Conservation (phyloP, 257 asterid species). For the Rehmannia glutinosa region DNA sequence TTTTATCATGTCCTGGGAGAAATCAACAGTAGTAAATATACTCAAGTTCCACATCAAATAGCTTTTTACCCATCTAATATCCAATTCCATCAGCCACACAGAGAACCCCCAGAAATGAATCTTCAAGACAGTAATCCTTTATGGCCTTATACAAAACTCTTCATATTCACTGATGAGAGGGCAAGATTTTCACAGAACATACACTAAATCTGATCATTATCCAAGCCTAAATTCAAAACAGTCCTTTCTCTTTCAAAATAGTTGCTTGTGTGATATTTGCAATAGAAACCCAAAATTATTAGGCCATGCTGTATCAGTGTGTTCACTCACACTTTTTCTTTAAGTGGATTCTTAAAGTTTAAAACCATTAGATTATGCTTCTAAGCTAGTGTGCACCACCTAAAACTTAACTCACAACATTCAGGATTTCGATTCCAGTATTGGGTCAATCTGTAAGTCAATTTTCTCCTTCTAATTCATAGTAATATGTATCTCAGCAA, state of each 20-base stretch:
- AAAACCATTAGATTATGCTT: not conserved
- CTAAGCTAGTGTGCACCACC: too few species aligned
- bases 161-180: not conserved
- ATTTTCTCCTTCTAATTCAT: slow-evolving; percentile 2
- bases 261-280: not conserved
- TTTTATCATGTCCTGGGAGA: not conserved
- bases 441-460: too few species aligned
- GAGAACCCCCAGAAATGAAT: too few species aligned
- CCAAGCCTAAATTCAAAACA: not conserved
- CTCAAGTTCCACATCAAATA: not conserved
- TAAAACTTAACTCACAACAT: not conserved
- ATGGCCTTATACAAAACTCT: not conserved
- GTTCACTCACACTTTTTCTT: not conserved
- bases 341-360: not conserved
- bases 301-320: not conserved
- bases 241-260: not conserved
- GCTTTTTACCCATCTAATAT: not conserved
- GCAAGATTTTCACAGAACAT: too few species aligned
- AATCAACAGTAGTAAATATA: not conserved
- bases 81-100: not conserved
- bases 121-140: too few species aligned
- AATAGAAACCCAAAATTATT: not conserved
- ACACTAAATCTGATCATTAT: not conserved
- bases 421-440: not conserved
- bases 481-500: slow-evolving; percentile 11